Percentiles rank a stretch among this genome's conserved stretches.
Conservation (phyloP, 257 asterid genomes). For the Ligustrum vulgare region DNA sequence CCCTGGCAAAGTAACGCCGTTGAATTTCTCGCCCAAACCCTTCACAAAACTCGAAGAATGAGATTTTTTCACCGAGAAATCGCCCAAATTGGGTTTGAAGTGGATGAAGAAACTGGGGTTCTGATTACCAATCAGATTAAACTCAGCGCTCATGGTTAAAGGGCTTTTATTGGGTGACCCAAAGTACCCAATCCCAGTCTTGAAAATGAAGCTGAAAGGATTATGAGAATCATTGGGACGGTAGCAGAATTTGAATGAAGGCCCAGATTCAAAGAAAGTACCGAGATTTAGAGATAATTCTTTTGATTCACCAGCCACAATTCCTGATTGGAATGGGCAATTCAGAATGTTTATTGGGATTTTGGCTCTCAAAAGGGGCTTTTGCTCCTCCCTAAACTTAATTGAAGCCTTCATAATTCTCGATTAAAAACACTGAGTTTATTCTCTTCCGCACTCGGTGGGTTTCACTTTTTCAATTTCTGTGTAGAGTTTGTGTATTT, state of each 20-base stretch:
- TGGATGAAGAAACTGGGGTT: conserved; percentile 83
- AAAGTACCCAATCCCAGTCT: conserved; percentile 77
- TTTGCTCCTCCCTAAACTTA: conserved; percentile 83
- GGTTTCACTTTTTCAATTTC: background rate
- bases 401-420: conserved; percentile 86
- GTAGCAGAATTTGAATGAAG: conserved; percentile 65
- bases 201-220: conserved; percentile 79
- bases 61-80: conserved; percentile 64
- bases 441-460: background rate
- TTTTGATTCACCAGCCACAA: conserved; percentile 78
- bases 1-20: conserved; percentile 22
- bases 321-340: conserved; percentile 81
- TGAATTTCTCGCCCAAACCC: conserved; percentile 31
- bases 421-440: background rate
- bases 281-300: conserved; percentile 66
- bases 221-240: conserved; percentile 76
- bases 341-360: conserved; percentile 68
- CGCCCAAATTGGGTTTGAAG: conserved; percentile 84
- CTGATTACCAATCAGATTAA: conserved; percentile 57
- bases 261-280: conserved; percentile 75
- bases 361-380: conserved; percentile 82
- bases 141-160: conserved; percentile 87
- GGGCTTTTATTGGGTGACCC: conserved; percentile 89
- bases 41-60: conserved; percentile 50
- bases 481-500: background rate